phyloP scores from a whole-genome alignment of 129 eudicot genomes.

The Dittrichia graveolens region DNA sequence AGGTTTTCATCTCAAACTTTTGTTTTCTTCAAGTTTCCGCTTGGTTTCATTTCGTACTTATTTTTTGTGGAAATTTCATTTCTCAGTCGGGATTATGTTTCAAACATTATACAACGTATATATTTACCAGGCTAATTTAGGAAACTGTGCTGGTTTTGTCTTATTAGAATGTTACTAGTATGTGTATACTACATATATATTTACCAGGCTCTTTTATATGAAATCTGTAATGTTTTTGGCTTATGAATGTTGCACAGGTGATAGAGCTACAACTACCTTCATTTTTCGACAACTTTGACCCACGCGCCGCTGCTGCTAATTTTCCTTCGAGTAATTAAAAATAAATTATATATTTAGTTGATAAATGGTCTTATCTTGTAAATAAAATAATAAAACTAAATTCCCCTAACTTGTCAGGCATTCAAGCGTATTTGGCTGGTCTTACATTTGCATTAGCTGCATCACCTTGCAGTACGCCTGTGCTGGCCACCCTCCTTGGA shows the following conservation, averaged over 20 bases:
- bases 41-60: neutral
- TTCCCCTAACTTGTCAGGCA: conserved; percentile 50
- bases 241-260: conserved; percentile 49
- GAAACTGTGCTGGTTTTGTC: too few species aligned
- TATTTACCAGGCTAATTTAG: too few species aligned
- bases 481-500: conserved; percentile 89
- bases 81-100: neutral
- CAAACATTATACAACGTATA: neutral
- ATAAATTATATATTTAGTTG: neutral
- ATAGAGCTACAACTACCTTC: conserved; percentile 95
- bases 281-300: conserved; percentile 89
- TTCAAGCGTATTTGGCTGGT: conserved; percentile 99
- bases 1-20: too few species aligned
- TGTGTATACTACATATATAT: too few species aligned
- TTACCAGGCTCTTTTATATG: neutral
- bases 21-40: too few species aligned
- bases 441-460: conserved; percentile 99
- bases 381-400: neutral
- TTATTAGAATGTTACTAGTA: too few species aligned
- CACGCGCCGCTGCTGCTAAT: conserved; percentile 98
- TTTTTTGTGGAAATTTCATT: neutral
- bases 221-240: conserved; percentile 12
- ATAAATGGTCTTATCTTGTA: too few species aligned
- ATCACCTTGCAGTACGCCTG: conserved; percentile 99
- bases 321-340: conserved; percentile 80